Evolutionary conservation across 164 flowering plant species (phyloP), one percentile per base, ranked within the genome.

Genomic region (Vitis rotundifolia): DNA sequence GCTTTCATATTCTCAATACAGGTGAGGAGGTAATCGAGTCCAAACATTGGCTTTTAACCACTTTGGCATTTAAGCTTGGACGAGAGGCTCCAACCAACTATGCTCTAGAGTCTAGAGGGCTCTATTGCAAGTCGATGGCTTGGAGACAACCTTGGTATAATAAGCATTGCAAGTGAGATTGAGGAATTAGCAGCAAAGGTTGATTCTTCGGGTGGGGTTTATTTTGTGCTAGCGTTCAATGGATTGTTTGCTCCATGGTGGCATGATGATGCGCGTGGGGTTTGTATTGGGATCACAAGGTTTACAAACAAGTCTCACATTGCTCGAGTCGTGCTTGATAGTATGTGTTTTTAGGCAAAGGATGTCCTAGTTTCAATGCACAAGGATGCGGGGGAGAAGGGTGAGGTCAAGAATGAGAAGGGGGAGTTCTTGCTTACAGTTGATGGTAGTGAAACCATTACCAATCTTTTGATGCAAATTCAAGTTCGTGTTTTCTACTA

Each of bases 261-360:
- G 99, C 86, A 97, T 37, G 99, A 95, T 73, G 99, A 95, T 83
- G 99, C 98, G 8, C 85, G 99, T 26, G 98, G 99, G 2, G 93
- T 89, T 47, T 87, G 89, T 64, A 77, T 95, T 70, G 99, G 99
- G 19, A 89, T 95, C 71, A 93, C 98, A 1, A 82, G 98, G 83
- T 93, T 80, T 71, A 95, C 26, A 22, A 87, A 73, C 73, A 90
- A 86, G 77, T 81, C 87, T 44, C 99, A 95, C 71, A 93, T 95
- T 59, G 96, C 97, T 3, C 75, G 99, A 7, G 92, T 97, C 26
- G 98, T 93, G 66, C 91, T 95, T 52, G 99, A 95, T 79, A 90
- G 98, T 77, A 89, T 95, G 94, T 89, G 95, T 72, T 95, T 93
- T 67, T 98, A 95, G 82, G 97, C 90, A 72, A 88, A 81, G 58